Evolutionary conservation across 2,329 filamentous ascomycete species (phyloP).

Genomic region (Trichoderma sp.): DNA sequence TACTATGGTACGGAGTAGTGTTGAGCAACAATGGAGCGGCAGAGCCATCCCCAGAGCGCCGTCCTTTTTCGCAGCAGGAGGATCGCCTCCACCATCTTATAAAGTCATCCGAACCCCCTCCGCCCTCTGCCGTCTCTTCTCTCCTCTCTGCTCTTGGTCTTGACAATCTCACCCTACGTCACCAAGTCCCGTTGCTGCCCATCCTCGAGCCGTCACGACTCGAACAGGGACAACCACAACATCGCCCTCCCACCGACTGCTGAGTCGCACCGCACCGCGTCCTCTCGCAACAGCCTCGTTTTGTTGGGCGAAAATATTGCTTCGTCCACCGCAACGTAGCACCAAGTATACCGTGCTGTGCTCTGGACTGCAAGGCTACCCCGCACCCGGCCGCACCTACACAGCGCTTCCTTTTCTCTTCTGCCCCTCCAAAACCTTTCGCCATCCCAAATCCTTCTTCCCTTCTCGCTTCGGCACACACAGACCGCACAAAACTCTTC

Average conservation of each 20-base stretch:
- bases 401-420: neutral
- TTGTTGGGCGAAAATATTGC: neutral
- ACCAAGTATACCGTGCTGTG: too few species aligned
- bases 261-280: neutral
- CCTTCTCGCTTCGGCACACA: neutral
- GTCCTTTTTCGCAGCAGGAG: conserved; percentile 6
- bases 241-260: neutral
- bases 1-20: too few species aligned
- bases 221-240: neutral
- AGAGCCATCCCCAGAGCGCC: neutral
- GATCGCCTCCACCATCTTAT: conserved; percentile 19
- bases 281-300: neutral
- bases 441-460: too few species aligned
- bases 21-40: neutral
- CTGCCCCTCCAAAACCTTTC: conserved; percentile 9
- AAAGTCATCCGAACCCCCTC: conserved; percentile 21
- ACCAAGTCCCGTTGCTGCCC: neutral
- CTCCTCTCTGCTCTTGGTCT: neutral
- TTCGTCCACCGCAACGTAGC: neutral
- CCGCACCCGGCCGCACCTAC: conserved; percentile 14
- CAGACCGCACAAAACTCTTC: neutral
- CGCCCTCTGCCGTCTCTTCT: neutral
- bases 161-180: neutral
- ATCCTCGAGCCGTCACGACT: neutral
- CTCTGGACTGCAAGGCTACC: conserved; percentile 14